Base-by-base conservation (phyloP, 2,329 filamentous ascomycete species). In the Arthroderma sp. region DNA sequence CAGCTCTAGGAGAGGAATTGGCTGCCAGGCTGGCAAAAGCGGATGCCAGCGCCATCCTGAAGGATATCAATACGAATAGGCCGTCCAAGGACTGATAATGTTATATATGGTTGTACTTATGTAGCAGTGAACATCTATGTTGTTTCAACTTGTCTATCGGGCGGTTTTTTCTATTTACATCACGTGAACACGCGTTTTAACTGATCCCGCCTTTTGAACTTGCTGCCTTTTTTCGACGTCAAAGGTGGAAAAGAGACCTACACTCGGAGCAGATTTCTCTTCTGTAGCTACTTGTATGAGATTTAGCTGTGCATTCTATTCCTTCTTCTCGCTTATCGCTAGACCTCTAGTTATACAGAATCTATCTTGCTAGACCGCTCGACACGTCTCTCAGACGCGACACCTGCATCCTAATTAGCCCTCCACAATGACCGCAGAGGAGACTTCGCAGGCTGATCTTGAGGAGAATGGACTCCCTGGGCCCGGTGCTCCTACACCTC, bases 401-500 rank as follows among this genome's bases (percentile, higher is more conserved):
- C 35, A n/a, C 11, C 47, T 7, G 6, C 17, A 4, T 7, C 4
- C 15, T 2, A 28, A 2, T 31, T 31, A 31, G 8, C 28, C 47
- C 25, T 33, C 15, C 25, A 11, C 9, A 21, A 72, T 72, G 67
- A 64, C 80, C 62, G 73, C 75, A 59, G 78, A 80, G 53, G 80
- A 82, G 62, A 81, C 85, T 61, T 82, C 83, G 38, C 87, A 94
- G 63, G 84, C 85, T 60, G 80, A 80, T 58, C 81, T 83, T 64
- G 90, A 93, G 58, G 89, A 95, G 59, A 79, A 80, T 65, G 81
- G 83, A 61, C 80, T 83, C 67, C 83, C 86, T 57, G 90, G 87
- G 9, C 91, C 91, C 58, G 93, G 93, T 62, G 93, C 93, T n/a
- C 93, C 93, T 2, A 95, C 91, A 57, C 90, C 91, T 51, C 79